Evolutionary conservation across 2,329 filamentous ascomycete species (phyloP).

Genomic region (Aulographum hederae): DNA sequence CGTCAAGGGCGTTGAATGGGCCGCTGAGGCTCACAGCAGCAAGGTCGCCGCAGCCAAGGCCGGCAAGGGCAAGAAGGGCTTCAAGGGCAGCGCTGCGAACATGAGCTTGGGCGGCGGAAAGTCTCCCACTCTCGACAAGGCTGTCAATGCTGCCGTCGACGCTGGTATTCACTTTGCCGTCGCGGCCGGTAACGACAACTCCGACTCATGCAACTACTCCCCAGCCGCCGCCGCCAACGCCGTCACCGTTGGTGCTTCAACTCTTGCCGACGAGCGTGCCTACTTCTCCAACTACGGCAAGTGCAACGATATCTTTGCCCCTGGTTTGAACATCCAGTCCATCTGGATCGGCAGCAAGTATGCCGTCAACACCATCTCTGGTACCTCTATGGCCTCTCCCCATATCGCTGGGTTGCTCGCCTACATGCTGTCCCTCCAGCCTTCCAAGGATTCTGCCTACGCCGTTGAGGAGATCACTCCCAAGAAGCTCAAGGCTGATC

Average conservation of each 20-base stretch:
- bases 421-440: conserved; percentile 96
- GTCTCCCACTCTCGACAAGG: conserved; percentile 74
- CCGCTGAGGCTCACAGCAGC: conserved; percentile 60
- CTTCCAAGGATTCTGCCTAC: conserved; percentile 74
- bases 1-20: conserved; percentile 94
- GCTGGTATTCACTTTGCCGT: conserved; percentile 95
- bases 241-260: conserved; percentile 89
- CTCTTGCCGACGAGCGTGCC: conserved; percentile 82
- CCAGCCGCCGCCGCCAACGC: conserved; percentile 82
- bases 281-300: conserved; percentile 99
- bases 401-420: conserved; percentile 92
- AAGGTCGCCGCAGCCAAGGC: conserved; percentile 63
- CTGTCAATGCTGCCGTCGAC: conserved; percentile 83
- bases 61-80: conserved; percentile 83
- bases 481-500: conserved; percentile 77
- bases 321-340: conserved; percentile 88
- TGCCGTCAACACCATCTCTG: conserved; percentile 96
- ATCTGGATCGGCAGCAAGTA: conserved; percentile 97
- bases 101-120: conserved; percentile 99
- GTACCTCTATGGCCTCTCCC: conserved; percentile 97
- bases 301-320: conserved; percentile 98
- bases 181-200: conserved; percentile 95
- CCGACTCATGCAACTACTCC: conserved; percentile 98
- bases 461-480: conserved; percentile 79
- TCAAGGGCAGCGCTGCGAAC: conserved; percentile 98